A percentile compares a stretch with the other conserved stretches of the same genome.
Evolutionary conservation across 305 asterid genomes (phyloP).

Genomic region (Fraxinus paxiana): DNA sequence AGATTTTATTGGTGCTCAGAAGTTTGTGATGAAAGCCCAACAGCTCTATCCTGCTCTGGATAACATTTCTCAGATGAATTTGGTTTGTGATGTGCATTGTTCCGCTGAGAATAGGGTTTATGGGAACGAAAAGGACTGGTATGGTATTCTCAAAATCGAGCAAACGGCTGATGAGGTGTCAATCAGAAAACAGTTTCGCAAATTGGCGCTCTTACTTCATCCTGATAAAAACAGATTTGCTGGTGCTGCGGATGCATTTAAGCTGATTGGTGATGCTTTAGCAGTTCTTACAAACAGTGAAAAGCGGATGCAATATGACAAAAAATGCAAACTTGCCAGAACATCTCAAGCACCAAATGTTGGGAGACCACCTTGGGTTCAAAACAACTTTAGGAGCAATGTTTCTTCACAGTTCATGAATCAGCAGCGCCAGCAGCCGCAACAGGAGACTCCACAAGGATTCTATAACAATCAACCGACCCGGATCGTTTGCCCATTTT

Average conservation of each 20-base stretch:
- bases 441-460: conserved; percentile 17
- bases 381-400: not conserved
- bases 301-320: conserved; percentile 23
- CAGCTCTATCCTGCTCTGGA: conserved; percentile 43
- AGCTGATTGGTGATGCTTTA: conserved; percentile 45
- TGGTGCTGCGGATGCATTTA: conserved; percentile 63
- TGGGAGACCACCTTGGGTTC: conserved; percentile 10
- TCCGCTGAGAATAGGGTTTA: conserved; percentile 30
- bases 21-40: conserved; percentile 43
- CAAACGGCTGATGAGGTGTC: conserved; percentile 42
- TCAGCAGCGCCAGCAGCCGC: conserved; percentile 45
- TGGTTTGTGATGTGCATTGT: conserved; percentile 60
- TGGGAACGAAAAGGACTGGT: conserved; percentile 53
- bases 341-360: conserved; percentile 16
- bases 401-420: conserved; percentile 2
- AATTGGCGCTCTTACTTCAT: conserved; percentile 51
- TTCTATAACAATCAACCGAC: not conserved
- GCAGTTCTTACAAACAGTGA: conserved; percentile 35
- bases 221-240: conserved; percentile 55
- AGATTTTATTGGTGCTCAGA: conserved; percentile 49
- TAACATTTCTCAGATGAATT: conserved; percentile 38
- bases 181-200: conserved; percentile 40
- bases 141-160: conserved; percentile 33
- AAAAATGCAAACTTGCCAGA: conserved; percentile 19
- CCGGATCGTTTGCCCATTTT: not conserved